Base-by-base conservation (phyloP, 495 filamentous ascomycete species). In the Xylaria grammica region DNA sequence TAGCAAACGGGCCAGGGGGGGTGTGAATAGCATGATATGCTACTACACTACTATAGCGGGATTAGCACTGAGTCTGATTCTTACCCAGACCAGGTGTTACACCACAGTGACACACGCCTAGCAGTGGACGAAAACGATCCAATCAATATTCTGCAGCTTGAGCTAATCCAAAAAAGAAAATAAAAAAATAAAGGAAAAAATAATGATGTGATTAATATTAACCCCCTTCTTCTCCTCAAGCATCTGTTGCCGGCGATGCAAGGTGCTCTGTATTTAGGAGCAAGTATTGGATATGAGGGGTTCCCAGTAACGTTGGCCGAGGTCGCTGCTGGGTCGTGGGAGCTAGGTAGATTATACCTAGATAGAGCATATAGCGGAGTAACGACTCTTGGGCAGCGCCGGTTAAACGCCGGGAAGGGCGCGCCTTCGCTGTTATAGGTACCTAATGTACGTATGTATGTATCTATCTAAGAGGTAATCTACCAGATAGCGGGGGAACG, bases 221-320 rank as follows among this genome's bases (percentile, higher is more conserved):
- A 68, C 66, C 29, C 26, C 42, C 49, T 34, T n/a, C 63, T 51
- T 69, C 46, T 52, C 55, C 46, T 52, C 55, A 63, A 30, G 46
- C 60, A 59, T 70, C 46, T 40, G 69, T 36, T 53, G 61, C 46
- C 50, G 65, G 70, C 50, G 68, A 65, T 67, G 68, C 49, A 71
- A 65, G 62, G 61, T 63, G 64, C 68, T 51, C 44, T 56, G 27
- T 56, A 36, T 36, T 20, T n/a, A 36, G 34, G 34, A 36, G 6
- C 44, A 5, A 36, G 34, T 36, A 11, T 11, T 11, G 5, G 40
- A n/a, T 42, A 11, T 58, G 54, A 58, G 54, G 38, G 54, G 54
- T 44, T 40, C 40, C 3, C 6, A 36, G 34, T 5, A 36, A 11
- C 34, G 11, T 9, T 6, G 40, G 40, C 40, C 40, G 40, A 42